Percentiles rank a stretch among this genome's conserved stretches.
Conservation (phyloP, 148 eudicot genomes). For the Chenopodium formosanum region DNA sequence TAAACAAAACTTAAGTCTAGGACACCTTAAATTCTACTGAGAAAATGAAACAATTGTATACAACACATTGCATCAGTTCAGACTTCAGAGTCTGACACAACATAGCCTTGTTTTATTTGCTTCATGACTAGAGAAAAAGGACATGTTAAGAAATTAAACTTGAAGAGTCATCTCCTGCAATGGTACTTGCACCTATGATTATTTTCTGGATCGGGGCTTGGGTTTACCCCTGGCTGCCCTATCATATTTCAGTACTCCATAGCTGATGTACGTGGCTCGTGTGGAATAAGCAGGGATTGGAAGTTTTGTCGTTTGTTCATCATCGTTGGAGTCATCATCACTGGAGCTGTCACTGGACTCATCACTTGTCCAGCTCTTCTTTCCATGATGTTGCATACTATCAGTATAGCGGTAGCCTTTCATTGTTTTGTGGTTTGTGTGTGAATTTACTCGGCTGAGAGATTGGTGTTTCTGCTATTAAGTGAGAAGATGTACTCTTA, state of each 20-base stretch:
- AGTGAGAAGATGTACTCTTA: slow-evolving; percentile 2
- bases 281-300: not conserved
- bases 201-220: slow-evolving; percentile 2
- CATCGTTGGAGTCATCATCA: slow-evolving; percentile 1
- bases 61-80: not conserved
- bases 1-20: not conserved
- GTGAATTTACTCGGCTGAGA: not conserved
- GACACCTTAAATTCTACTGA: not conserved
- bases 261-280: slow-evolving; percentile 8
- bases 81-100: not conserved
- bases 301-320: not conserved
- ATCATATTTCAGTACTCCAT: not conserved
- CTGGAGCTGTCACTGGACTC: not conserved
- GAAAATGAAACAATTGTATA: not conserved
- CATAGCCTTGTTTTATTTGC: not conserved
- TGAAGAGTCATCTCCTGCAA: not conserved
- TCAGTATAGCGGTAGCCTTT: not conserved
- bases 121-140: not conserved
- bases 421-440: not conserved
- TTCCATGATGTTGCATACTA: not conserved
- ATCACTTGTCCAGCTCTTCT: not conserved
- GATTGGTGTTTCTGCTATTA: not conserved
- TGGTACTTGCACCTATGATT: not conserved
- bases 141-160: not conserved
- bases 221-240: not conserved